phyloP scores from a whole-genome alignment of 2,329 filamentous ascomycete species.

The Penicillium aurantiogriseum region DNA sequence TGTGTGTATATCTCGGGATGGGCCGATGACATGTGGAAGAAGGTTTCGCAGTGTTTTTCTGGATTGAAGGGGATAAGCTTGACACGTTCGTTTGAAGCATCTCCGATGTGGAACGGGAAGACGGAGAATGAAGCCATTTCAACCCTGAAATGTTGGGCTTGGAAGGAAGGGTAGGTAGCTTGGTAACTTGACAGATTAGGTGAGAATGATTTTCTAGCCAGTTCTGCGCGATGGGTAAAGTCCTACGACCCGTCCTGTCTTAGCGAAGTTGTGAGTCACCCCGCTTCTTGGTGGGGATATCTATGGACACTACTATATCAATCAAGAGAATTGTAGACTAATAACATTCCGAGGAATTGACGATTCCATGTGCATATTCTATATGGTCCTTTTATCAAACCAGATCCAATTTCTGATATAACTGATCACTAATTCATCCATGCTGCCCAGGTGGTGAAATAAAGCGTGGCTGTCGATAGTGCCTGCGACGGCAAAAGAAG shows the following conservation, averaged over 20 bases:
- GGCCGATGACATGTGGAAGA: conserved; percentile 11
- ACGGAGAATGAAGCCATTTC: conserved; percentile 3
- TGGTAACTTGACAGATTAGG: neutral
- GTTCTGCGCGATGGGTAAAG: neutral
- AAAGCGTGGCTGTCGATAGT: no score
- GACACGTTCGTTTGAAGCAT: conserved; percentile 16
- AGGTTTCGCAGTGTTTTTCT: conserved; percentile 12
- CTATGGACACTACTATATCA: neutral
- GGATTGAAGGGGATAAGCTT: conserved; percentile 23
- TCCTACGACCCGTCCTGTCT: neutral
- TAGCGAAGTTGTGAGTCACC: neutral
- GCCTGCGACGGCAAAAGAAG: neutral
- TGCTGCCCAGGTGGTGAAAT: no score
- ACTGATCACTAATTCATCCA: no score
- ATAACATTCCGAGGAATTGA: neutral
- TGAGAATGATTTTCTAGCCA: neutral
- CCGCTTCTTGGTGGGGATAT: neutral
- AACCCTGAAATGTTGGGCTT: no score
- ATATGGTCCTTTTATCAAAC: neutral
- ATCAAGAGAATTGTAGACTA: neutral
- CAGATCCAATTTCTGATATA: neutral
- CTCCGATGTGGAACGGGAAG: conserved; percentile 11
- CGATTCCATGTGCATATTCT: neutral
- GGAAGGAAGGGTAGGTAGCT: neutral
- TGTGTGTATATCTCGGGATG: conserved; percentile 19